phyloP scores from a whole-genome alignment of 371 early-diverging fungal genomes.

The Capillidium heterosporum region DNA sequence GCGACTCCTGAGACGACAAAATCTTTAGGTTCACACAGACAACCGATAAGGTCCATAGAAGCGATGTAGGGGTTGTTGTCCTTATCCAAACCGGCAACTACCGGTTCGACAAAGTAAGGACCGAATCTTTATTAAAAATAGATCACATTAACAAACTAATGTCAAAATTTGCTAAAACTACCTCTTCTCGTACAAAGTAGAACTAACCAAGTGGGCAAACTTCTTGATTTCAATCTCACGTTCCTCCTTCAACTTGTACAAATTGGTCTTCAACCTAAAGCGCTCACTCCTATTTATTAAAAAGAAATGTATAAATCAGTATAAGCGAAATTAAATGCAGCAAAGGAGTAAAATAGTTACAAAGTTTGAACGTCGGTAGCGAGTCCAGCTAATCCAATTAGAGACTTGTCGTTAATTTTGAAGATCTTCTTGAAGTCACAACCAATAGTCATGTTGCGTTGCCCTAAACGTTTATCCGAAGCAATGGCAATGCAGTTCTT shows the following conservation, averaged over 20 bases:
- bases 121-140: constrained; percentile 52
- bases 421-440: constrained; percentile 92
- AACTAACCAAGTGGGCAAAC: constrained; percentile 88
- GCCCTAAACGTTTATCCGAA: constrained; percentile 84
- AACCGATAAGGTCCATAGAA: constrained; percentile 95
- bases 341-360: constrained; percentile 24
- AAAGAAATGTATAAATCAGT: background rate
- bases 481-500: constrained; percentile 97
- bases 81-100: constrained; percentile 91
- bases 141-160: background rate
- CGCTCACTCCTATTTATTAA: constrained; percentile 42
- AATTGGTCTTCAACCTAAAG: constrained; percentile 87
- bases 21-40: constrained; percentile 84
- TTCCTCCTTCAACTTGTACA: constrained; percentile 94
- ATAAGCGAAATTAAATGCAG: too few relatives aligned
- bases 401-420: constrained; percentile 64
- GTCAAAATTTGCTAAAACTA: constrained; percentile 11
- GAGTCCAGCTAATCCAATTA: constrained; percentile 86
- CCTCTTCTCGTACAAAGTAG: constrained; percentile 92
- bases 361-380: constrained; percentile 96
- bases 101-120: constrained; percentile 90
- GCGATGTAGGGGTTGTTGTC: constrained; percentile 86
- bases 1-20: constrained; percentile 97
- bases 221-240: constrained; percentile 93
- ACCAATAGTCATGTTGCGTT: constrained; percentile 83